Evolutionary conservation across 352 stramenopile species (phyloP).

Genomic region (Aphanomyces cochlioides): DNA sequence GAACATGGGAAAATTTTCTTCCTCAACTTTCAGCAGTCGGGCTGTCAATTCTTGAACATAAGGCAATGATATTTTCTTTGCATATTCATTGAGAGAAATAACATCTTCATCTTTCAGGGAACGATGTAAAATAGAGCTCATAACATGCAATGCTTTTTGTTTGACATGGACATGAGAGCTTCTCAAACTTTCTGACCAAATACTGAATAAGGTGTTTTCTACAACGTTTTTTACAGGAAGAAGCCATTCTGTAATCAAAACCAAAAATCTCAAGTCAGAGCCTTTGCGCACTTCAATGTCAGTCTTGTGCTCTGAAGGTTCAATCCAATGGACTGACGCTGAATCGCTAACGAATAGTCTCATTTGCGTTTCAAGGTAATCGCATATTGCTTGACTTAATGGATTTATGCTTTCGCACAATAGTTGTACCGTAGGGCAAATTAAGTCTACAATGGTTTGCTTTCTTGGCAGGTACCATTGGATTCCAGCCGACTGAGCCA

Average conservation of each 20-base stretch:
- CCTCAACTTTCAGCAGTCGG: constrained; percentile 16
- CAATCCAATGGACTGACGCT: not conserved
- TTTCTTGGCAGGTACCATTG: constrained; percentile 5
- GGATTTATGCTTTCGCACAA: constrained; percentile 5
- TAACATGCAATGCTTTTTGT: constrained; percentile 22
- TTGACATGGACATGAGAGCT: constrained; percentile 13
- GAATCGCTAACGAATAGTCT: not conserved
- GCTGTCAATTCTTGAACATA: not conserved
- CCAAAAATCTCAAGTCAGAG: constrained; percentile 25
- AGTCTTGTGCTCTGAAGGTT: not conserved
- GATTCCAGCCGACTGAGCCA: not conserved
- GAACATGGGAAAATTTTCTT: constrained; percentile 21
- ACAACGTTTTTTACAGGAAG: not conserved
- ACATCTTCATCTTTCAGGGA: not conserved
- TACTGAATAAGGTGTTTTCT: constrained; percentile 1
- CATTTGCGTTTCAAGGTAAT: constrained; percentile 10
- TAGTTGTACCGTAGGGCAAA: constrained; percentile 6
- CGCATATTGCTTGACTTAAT: not conserved
- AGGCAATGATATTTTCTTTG: not conserved
- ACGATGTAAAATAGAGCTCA: constrained; percentile 15
- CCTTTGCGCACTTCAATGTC: constrained; percentile 7
- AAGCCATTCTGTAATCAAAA: constrained; percentile 17
- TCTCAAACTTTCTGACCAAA: constrained; percentile 13
- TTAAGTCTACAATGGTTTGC: constrained; percentile 4
- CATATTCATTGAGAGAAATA: not conserved